Evolutionary conservation across 257 asterid genomes (phyloP), one percentile per base, ranked within the genome.

Genomic region (Solanum paucissectum): DNA sequence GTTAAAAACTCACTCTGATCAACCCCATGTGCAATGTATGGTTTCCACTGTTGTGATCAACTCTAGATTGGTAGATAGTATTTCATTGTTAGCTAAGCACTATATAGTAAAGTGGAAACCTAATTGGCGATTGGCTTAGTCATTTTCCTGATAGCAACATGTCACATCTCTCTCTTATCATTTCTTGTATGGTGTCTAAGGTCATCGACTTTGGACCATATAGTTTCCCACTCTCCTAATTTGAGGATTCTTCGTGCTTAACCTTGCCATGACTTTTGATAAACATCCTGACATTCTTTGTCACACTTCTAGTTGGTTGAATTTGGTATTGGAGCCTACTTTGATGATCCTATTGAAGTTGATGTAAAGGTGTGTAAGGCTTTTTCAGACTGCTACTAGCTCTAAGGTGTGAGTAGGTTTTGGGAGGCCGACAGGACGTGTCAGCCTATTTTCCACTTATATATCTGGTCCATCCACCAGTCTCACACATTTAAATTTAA

Each of bases 371-470:
- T 93, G 89, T 60, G 89, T 5, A 90, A 91, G 44, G 92, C 92
- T 46, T 91, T 92, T 88, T 88, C 93, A 7, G 88, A 88, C 46
- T 90, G 92, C 86, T 91, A 90, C 89, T 86, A 88, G 33, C 92
- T 91, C 84, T 83, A 89, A 86, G 90, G 89, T 49, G 83, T 92
- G 89, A 92, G 94, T 1, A 91, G 92, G 9, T 91, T 93, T 79
- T 90, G 93, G 92, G 94, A 93, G 38, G 94, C 85, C 9, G 94
- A 40, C 12, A 40, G 4, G 44, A 4, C 12, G 4, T 92, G 68
- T 97, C 98, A 27, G 93, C 94, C 23, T 94, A 94, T 90, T 93
- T 96, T 86, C 95, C 96, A 2, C 95, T 98, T 16, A 38, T 95
- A 88, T 93, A 90, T 89, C 84, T 94, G 10, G 29, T 21, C 12